Evolutionary conservation across 2,329 filamentous ascomycete species (phyloP), one percentile per base, ranked within the genome.

Genomic region (Pyrenophora tritici-repentis): DNA sequence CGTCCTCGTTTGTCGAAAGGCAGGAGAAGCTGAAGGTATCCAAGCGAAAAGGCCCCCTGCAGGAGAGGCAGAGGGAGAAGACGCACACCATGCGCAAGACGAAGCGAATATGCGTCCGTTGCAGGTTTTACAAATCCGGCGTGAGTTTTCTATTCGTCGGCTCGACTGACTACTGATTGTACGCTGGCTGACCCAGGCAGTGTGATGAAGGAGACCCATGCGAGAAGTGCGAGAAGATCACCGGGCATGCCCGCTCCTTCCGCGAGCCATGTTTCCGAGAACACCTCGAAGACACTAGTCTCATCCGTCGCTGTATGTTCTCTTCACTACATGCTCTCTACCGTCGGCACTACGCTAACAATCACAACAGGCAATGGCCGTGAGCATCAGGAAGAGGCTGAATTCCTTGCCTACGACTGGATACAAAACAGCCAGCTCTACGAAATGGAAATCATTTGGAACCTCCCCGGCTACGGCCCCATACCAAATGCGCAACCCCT

Each of bases 1-100:
- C 68, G 14, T 66, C 70, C 10, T 66, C 67, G 3, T 72, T 67
- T 38, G 64, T 65, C n/a, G 61, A 67, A 47, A 65, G 70, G 17
- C 62, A 66, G 43, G 58, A 65, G 26, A 73, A 73, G 49, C 50
- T 61, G 29, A 72, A 72, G 48, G 59, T 70, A 5, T 70, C 67
- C 3, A 68, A 61, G 45, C 64, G 70, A 13, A 63, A 61, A 43
- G 69, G 68, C 1, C 65, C 66, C 8, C 50, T 73, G 6, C 50
- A 56, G 24, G 66, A 68, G 35, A 58, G 64, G 18, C 61, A 58
- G 20, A 57, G 67, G 32, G 63, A 65, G 36, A 70, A 72, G 48
- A 70, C 70, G n/a, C 61, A 66, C 29, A 61, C 60, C 1, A 72
- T 73, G 69, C 70, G 71, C 44, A 72, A 73, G 42, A 60, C 55